A percentile compares a stretch with the other conserved stretches of the same genome.
These are phyloP conservation scores for Artomyces pyxidatus DNA, from an alignment of 768 basidiomycete genomes.

Conservation along the genomic window DNA sequence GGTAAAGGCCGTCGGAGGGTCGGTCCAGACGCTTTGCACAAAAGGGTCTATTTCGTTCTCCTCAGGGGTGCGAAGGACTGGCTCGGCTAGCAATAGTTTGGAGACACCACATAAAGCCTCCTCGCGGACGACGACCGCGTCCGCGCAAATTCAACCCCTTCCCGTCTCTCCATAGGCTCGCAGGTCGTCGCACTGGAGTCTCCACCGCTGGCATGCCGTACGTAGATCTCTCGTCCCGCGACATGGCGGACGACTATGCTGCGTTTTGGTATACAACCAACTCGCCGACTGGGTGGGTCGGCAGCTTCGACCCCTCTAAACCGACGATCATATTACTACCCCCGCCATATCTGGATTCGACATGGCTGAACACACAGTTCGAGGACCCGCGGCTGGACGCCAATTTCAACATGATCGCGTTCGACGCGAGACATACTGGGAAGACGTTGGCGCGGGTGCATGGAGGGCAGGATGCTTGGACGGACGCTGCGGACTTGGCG, in stretches of 20 bases:
- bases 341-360: slow-evolving; percentile 20
- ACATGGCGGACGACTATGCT: slow-evolving; percentile 13
- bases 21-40: no score
- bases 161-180: neutral
- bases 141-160: no score
- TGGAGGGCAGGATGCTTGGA: slow-evolving; percentile 21
- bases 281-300: slow-evolving; percentile 17
- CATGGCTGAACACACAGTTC: slow-evolving; percentile 21
- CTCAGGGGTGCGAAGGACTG: no score
- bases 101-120: no score
- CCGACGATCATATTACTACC: slow-evolving; percentile 21
- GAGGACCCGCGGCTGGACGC: slow-evolving; percentile 19
- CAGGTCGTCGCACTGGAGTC: neutral
- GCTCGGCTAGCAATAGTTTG: no score
- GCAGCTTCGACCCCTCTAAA: slow-evolving; percentile 18
- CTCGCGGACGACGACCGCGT: no score
- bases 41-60: no score
- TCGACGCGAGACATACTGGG: slow-evolving; percentile 21
- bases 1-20: no score
- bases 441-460: slow-evolving; percentile 13
- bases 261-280: slow-evolving; percentile 23
- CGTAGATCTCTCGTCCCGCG: slow-evolving; percentile 15
- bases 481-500: slow-evolving; percentile 23
- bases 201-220: slow-evolving; percentile 12
- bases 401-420: slow-evolving; percentile 21